Conservation (phyloP, 2,329 filamentous ascomycete genomes). For the Aspergillus neoniger region DNA sequence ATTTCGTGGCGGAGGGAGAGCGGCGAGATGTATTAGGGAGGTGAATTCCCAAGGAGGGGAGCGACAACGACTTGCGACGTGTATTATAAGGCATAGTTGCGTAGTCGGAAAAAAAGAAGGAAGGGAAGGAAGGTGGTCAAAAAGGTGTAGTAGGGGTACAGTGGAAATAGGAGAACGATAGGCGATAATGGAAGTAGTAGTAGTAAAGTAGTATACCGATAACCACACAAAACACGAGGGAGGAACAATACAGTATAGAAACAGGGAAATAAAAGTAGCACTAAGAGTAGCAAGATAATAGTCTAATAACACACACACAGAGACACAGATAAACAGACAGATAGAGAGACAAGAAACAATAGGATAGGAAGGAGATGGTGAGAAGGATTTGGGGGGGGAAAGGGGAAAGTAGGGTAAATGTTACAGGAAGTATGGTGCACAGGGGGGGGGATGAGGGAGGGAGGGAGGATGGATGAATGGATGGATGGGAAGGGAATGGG, state of each 20-base stretch:
- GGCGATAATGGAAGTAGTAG: slow-evolving; percentile 11
- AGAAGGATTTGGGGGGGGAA: slow-evolving; percentile 5
- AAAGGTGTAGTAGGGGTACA: slow-evolving; percentile 12
- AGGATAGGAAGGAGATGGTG: slow-evolving; percentile 19
- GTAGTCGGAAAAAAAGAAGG: background rate
- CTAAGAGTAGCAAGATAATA: slow-evolving; percentile 10
- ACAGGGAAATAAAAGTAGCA: slow-evolving; percentile 6
- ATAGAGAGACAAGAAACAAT: slow-evolving; percentile 11
- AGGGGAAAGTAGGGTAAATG: slow-evolving; percentile 17
- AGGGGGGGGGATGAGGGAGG: slow-evolving; percentile 2
- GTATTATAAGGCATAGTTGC: slow-evolving; percentile 87
- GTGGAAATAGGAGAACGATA: slow-evolving; percentile 11
- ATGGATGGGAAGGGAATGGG: slow-evolving; percentile 14
- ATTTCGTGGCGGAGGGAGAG: slow-evolving; percentile 63
- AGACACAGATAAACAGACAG: background rate
- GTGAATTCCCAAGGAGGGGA: slow-evolving; percentile 90
- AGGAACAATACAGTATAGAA: slow-evolving; percentile 14
- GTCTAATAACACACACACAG: slow-evolving; percentile 9
- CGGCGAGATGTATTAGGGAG: slow-evolving; percentile 64
- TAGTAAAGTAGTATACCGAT: slow-evolving; percentile 13
- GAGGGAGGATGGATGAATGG: slow-evolving; percentile 16
- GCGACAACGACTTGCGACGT: slow-evolving; percentile 89
- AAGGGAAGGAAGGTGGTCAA: background rate
- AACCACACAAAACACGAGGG: slow-evolving; percentile 14
- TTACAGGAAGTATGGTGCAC: slow-evolving; percentile 16